These are phyloP conservation scores for Paramecium pentaurelia DNA, from an alignment of 73 alveolate species.

Conservation along the genomic window DNA sequence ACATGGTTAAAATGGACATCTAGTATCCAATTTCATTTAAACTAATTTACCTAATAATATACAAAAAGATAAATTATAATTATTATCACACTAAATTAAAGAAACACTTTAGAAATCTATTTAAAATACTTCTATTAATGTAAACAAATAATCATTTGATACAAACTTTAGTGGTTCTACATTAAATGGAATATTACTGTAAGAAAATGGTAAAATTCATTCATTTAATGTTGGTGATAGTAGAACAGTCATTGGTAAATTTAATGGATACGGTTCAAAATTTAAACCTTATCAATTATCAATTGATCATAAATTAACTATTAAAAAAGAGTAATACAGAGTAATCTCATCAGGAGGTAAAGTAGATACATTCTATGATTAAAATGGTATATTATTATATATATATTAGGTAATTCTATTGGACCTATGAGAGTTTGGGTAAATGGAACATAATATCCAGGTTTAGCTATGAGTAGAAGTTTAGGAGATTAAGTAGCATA, in stretches of 20 bases:
- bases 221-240: constrained; percentile 60
- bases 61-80: neutral
- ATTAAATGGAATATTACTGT: neutral
- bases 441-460: constrained; percentile 87
- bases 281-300: constrained; percentile 56
- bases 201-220: neutral
- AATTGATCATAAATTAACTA: constrained; percentile 90
- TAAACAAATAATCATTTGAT: constrained; percentile 27
- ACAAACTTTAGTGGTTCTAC: constrained; percentile 60
- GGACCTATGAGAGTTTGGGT: constrained; percentile 98
- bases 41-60: neutral
- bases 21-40: constrained; percentile 4
- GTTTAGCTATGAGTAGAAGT: constrained; percentile 96
- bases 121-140: neutral
- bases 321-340: constrained; percentile 81
- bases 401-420: constrained; percentile 51
- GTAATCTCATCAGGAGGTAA: constrained; percentile 84
- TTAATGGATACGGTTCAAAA: neutral
- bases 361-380: constrained; percentile 75
- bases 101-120: neutral
- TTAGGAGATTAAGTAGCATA: constrained; percentile 89
- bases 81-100: neutral
- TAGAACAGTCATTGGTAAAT: constrained; percentile 56
- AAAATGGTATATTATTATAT: constrained; percentile 38
- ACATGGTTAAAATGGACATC: constrained; percentile 61